Conservation (phyloP, 2,329 filamentous ascomycete species). For the Cladosporium colombiae region DNA sequence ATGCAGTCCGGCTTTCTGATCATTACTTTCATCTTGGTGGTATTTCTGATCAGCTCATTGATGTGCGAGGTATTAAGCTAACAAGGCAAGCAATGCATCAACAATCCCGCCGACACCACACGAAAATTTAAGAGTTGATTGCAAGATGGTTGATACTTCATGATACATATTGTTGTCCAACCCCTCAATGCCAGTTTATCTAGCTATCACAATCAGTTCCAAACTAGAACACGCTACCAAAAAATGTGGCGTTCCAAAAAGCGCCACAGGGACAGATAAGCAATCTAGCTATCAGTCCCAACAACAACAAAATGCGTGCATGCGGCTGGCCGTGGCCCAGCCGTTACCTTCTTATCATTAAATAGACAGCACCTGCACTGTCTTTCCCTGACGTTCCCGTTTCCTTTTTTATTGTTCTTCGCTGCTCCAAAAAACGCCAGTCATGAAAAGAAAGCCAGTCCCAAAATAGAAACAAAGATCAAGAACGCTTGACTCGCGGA, state of each 20-base stretch:
- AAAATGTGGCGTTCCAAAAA: not conserved
- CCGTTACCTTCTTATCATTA: conserved; percentile 1
- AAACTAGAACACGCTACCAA: not conserved
- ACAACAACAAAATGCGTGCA: not conserved
- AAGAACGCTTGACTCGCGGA: not conserved
- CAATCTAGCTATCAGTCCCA: not conserved
- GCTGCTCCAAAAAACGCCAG: not conserved
- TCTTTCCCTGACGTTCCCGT: not conserved
- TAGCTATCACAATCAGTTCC: not conserved
- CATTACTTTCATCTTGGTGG: not conserved
- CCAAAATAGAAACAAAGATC: not conserved
- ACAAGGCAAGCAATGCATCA: not conserved
- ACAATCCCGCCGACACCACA: too few species aligned
- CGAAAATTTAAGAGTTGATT: not conserved
- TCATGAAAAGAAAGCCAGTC: not conserved
- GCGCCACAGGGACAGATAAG: not conserved
- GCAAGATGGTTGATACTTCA: not conserved
- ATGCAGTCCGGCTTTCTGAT: not conserved
- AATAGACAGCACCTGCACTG: not conserved
- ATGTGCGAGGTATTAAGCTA: not conserved
- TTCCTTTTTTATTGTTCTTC: not conserved
- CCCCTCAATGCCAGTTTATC: not conserved
- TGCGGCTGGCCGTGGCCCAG: not conserved
- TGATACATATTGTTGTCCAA: not conserved
- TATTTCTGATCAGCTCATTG: not conserved